These are phyloP conservation scores for Wickerhamiella sergipiensis DNA, from an alignment of 805 yeast species.

Conservation along the genomic window DNA sequence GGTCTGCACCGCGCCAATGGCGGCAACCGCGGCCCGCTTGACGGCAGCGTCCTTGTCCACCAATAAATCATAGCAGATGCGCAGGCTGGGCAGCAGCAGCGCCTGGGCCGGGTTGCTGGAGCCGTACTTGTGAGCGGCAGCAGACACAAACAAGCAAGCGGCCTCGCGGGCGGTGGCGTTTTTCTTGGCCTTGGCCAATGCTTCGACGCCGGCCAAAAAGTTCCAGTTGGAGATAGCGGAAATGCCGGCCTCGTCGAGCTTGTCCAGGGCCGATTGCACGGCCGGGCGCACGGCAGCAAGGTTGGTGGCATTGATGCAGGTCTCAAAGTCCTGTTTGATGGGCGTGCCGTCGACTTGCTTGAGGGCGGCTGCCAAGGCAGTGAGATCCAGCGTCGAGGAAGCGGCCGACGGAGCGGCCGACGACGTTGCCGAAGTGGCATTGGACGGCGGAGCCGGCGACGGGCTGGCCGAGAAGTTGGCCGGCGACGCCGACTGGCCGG, in stretches of 20 bases:
- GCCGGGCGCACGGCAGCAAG: slow-evolving; percentile 43
- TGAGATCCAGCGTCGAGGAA: slow-evolving; percentile 34
- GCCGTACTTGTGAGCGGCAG: slow-evolving; percentile 47
- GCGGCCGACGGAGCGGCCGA: slow-evolving; percentile 41
- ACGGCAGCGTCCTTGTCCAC: slow-evolving; percentile 84
- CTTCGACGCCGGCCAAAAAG: slow-evolving; percentile 44
- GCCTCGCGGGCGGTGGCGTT: slow-evolving; percentile 66
- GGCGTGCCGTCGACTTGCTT: slow-evolving; percentile 54
- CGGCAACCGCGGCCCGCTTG: slow-evolving; percentile 70
- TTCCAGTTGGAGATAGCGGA: slow-evolving; percentile 48
- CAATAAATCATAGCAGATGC: slow-evolving; percentile 51
- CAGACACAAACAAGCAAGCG: slow-evolving; percentile 45
- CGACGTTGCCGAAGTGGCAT: slow-evolving; percentile 18
- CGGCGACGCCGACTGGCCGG: slow-evolving; percentile 5
- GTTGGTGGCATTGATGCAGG: slow-evolving; percentile 37
- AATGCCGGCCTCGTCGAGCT: slow-evolving; percentile 34
- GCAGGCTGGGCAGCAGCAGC: slow-evolving; percentile 49
- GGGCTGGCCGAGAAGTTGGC: not conserved
- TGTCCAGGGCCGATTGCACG: slow-evolving; percentile 39
- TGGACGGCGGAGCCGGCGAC: slow-evolving; percentile 4
- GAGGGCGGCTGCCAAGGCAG: slow-evolving; percentile 62
- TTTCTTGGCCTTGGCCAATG: slow-evolving; percentile 62
- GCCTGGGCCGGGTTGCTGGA: slow-evolving; percentile 60
- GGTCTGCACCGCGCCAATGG: slow-evolving; percentile 56
- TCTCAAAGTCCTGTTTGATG: slow-evolving; percentile 41